Evolutionary conservation across 805 yeast species (phyloP).

Genomic region (Wickerhamomyces xylosicus): DNA sequence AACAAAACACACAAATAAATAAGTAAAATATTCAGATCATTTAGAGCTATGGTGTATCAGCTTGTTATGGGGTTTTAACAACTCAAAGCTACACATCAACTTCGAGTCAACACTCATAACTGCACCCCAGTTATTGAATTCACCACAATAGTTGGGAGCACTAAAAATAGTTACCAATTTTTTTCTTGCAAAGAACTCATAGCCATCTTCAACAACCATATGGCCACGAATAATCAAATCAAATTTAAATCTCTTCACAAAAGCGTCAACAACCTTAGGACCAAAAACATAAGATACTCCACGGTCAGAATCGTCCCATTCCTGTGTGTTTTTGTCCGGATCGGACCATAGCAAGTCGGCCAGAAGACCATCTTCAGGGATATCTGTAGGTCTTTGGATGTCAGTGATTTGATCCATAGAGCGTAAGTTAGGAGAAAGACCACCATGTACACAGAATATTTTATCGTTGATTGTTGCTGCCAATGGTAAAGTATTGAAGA

Average conservation of each 20-base stretch:
- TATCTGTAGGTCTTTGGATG: constrained; percentile 73
- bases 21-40: no score
- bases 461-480: constrained; percentile 94
- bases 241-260: constrained; percentile 55
- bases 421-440: constrained; percentile 62
- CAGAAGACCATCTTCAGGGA: constrained; percentile 69
- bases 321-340: constrained; percentile 47
- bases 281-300: constrained; percentile 78
- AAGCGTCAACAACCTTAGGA: constrained; percentile 60
- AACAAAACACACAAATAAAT: no score
- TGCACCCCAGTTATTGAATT: constrained; percentile 85
- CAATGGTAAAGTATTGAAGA: constrained; percentile 89
- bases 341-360: constrained; percentile 81
- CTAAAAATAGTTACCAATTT: constrained; percentile 70
- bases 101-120: constrained; percentile 95
- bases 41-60: no score
- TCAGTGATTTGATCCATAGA: constrained; percentile 59
- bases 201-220: constrained; percentile 87
- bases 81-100: constrained; percentile 84
- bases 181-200: constrained; percentile 68
- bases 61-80: constrained; percentile 60
- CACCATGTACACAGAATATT: constrained; percentile 86
- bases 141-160: constrained; percentile 67
- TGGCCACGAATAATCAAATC: constrained; percentile 78
- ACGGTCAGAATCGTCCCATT: constrained; percentile 77